Percentiles rank a stretch among this genome's conserved stretches.
phyloP scores from a whole-genome alignment of 2,329 filamentous ascomycete species.

The Apiospora koreana region DNA sequence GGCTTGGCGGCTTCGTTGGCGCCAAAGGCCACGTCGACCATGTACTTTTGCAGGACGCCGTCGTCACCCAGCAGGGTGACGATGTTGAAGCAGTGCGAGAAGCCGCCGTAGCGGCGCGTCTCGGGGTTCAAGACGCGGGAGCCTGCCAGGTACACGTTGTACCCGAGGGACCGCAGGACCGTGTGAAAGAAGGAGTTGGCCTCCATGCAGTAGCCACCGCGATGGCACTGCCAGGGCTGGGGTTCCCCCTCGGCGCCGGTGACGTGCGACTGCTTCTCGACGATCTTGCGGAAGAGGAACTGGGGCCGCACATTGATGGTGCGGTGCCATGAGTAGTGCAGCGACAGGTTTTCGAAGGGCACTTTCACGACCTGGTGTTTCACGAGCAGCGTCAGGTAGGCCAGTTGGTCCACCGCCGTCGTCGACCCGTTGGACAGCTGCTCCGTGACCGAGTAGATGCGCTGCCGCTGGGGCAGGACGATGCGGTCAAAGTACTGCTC shows the following conservation, averaged over 20 bases:
- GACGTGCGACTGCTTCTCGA: constrained; percentile 19
- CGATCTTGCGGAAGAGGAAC: constrained; percentile 39
- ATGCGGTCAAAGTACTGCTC: constrained; percentile 24
- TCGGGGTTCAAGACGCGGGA: constrained; percentile 24
- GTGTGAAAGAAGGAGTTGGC: constrained; percentile 44
- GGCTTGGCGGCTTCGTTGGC: constrained; percentile 23
- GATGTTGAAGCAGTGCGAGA: constrained; percentile 31
- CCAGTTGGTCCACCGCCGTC: constrained; percentile 8
- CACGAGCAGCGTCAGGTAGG: constrained; percentile 18
- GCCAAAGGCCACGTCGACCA: constrained; percentile 28
- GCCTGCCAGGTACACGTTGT: constrained; percentile 28
- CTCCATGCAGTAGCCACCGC: constrained; percentile 51
- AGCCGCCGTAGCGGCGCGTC: constrained; percentile 21
- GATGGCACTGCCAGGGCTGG: constrained; percentile 20
- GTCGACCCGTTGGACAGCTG: neutral
- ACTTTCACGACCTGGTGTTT: constrained; percentile 42
- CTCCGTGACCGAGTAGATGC: constrained; percentile 15
- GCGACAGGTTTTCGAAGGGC: constrained; percentile 48
- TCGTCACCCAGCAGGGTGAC: constrained; percentile 17
- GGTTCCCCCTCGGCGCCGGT: neutral
- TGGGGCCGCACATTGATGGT: constrained; percentile 36
- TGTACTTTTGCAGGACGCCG: constrained; percentile 15
- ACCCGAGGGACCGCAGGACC: constrained; percentile 42
- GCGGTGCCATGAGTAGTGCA: constrained; percentile 41
- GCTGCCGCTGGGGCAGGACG: constrained; percentile 18